Evolutionary conservation across 768 basidiomycete genomes (phyloP).

Genomic region (Suillus occidentalis): DNA sequence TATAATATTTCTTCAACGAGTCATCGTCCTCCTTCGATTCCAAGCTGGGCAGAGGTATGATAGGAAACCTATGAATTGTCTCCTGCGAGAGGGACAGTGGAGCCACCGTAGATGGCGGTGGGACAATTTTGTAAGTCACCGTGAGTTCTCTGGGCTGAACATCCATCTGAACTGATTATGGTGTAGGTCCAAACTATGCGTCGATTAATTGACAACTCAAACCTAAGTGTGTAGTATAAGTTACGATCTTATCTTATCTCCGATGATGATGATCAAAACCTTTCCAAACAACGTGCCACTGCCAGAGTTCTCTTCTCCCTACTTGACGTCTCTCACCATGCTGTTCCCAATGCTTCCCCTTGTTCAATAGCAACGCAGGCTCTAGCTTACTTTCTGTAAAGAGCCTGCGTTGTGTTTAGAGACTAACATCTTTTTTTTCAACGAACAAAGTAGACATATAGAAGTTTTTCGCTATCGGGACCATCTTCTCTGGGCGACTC

Average conservation of each 20-base stretch:
- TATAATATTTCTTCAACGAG: slow-evolving; percentile 43
- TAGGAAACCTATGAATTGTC: slow-evolving; percentile 26
- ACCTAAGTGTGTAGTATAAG: too few species aligned
- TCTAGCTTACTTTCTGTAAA: slow-evolving; percentile 21
- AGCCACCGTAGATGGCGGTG: slow-evolving; percentile 17
- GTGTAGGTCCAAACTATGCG: background rate
- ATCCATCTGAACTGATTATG: slow-evolving; percentile 14
- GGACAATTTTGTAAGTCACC: slow-evolving; percentile 23
- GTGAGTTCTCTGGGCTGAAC: slow-evolving; percentile 12
- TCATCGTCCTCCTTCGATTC: background rate
- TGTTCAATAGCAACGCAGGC: slow-evolving; percentile 52
- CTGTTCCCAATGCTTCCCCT: slow-evolving; percentile 48
- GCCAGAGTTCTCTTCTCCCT: background rate
- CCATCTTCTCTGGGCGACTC: slow-evolving; percentile 3
- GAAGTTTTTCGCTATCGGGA: slow-evolving; percentile 3
- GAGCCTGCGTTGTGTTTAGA: slow-evolving; percentile 22
- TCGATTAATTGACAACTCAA: background rate
- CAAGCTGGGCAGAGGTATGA: slow-evolving; percentile 15
- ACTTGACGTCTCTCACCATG: slow-evolving; percentile 12
- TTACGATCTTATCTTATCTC: slow-evolving; percentile 27
- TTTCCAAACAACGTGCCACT: background rate
- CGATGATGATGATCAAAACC: slow-evolving; percentile 5
- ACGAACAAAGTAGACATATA: slow-evolving; percentile 4
- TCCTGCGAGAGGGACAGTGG: slow-evolving; percentile 22
- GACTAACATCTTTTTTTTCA: slow-evolving; percentile 5